Evolutionary conservation across 2,329 filamentous ascomycete genomes (phyloP), one percentile per base, ranked within the genome.

Genomic region (Epichloe gansuensis): DNA sequence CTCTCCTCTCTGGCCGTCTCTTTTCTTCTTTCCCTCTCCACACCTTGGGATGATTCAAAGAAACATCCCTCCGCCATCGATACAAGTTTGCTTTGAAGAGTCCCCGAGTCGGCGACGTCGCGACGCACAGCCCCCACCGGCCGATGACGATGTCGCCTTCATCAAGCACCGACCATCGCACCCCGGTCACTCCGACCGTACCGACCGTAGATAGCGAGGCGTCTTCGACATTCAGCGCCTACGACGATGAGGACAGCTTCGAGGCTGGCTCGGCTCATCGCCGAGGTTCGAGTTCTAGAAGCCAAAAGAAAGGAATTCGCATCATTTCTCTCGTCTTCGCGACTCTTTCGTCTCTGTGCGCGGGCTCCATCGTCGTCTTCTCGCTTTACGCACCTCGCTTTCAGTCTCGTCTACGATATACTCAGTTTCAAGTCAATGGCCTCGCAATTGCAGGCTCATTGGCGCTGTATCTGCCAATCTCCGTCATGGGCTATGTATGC

Each of bases 371-470:
- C 62, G 89, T 89, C 48, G 87, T 89, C 47, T 98, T 93, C 72
- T 95, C 89, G 38, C 81, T 98, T 35, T 98, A 97, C 66, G 93
- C 87, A 8, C 90, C 88, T 59, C 76, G 94, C 47, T 89, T 98
- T 71, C 88, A 95, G 66, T 84, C 85, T 51, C 82, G 84, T 44
- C 76, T 98, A 49, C 85, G 82, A 63, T 98, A 97, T 70, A 85
- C 83, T 3, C 93, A 98, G 69, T 79, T 93, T 56, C 87, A 93
- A 66, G 89, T 98, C 68, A 97, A 97, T 68, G 81, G 84, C 46
- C 82, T 96, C 45, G 86, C 88, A 55, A 94, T 94, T 59, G 84
- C 85, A 15, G 89, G 89, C 51, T 91, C 90, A 64, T 72, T 97
- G 40, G 84, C 87, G 39, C 83, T 95, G 72, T 98, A 98, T 70